phyloP scores from a whole-genome alignment of 768 basidiomycete genomes.

The Amanita pallidorosea region DNA sequence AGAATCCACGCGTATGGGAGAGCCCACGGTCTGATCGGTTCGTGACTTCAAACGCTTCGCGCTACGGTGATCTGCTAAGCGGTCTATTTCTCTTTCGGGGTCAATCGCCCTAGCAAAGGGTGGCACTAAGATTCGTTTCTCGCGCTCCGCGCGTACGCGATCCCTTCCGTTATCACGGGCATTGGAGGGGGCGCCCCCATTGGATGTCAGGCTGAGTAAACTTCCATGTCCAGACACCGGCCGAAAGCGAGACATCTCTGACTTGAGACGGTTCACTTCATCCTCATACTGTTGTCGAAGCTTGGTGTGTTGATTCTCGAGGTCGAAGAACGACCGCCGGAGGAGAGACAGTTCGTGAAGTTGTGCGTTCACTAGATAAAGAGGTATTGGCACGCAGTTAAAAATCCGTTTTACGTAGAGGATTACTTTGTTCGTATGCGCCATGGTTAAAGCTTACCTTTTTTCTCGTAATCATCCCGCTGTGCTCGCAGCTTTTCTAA shows the following conservation, averaged over 20 bases:
- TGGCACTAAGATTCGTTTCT: neutral
- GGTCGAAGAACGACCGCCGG: conserved; percentile 69
- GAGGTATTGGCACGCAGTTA: neutral
- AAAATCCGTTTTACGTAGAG: conserved; percentile 3
- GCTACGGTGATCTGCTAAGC: conserved; percentile 1
- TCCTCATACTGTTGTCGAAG: conserved; percentile 70
- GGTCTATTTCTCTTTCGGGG: conserved; percentile 4
- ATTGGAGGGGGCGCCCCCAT: neutral
- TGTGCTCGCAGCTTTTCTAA: conserved; percentile 50
- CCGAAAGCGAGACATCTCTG: conserved; percentile 47
- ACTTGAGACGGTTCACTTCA: conserved; percentile 51
- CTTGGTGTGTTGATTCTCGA: conserved; percentile 69
- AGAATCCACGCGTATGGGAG: neutral
- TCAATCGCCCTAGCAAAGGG: neutral
- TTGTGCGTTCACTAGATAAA: conserved; percentile 48
- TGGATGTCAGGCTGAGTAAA: neutral
- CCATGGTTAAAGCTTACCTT: conserved; percentile 41
- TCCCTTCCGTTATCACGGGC: conserved; percentile 3
- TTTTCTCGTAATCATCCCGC: conserved; percentile 72
- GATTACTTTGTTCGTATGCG: neutral
- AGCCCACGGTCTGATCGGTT: neutral
- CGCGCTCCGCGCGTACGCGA: neutral
- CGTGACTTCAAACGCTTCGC: conserved; percentile 3
- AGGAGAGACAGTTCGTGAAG: conserved; percentile 74
- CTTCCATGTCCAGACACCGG: conserved; percentile 2